Conservation (phyloP, 495 filamentous ascomycete genomes). For the Daldinia bambusicola region DNA sequence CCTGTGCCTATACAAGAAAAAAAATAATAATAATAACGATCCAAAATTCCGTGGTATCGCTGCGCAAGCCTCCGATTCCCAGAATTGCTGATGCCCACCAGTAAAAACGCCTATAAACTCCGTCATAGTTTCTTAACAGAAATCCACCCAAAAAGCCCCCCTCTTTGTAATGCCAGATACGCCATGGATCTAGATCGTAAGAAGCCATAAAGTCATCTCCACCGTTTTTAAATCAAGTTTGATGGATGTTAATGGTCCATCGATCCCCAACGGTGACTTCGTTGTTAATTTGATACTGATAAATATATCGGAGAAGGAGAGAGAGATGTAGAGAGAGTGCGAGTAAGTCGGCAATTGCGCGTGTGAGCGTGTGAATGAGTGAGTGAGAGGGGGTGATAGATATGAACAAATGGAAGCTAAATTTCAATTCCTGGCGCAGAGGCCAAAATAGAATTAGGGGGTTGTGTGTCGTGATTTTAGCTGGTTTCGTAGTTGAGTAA, state of each 20-base stretch:
- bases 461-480: slow-evolving; percentile 34
- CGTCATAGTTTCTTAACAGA: slow-evolving; percentile 42
- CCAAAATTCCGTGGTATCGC: slow-evolving; percentile 43
- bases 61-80: slow-evolving; percentile 30
- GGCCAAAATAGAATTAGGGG: slow-evolving; percentile 29
- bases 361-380: slow-evolving; percentile 10
- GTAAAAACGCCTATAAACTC: slow-evolving; percentile 52
- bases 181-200: slow-evolving; percentile 44
- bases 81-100: slow-evolving; percentile 47
- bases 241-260: slow-evolving; percentile 15
- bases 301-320: slow-evolving; percentile 41
- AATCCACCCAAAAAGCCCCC: slow-evolving; percentile 29
- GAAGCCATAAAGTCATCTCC: slow-evolving; percentile 42
- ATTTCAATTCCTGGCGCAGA: slow-evolving; percentile 27
- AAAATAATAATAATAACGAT: slow-evolving; percentile 25
- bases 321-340: slow-evolving; percentile 24
- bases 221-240: slow-evolving; percentile 14
- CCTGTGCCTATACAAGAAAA: slow-evolving; percentile 1
- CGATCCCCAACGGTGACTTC: slow-evolving; percentile 23
- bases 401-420: slow-evolving; percentile 48
- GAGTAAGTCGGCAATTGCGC: slow-evolving; percentile 15
- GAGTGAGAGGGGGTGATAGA: slow-evolving; percentile 28
- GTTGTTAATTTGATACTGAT: slow-evolving; percentile 28
- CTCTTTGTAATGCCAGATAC: slow-evolving; percentile 43
- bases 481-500: slow-evolving; percentile 38